phyloP scores from a whole-genome alignment of 495 filamentous ascomycete species.

The Penicillium arizonense region DNA sequence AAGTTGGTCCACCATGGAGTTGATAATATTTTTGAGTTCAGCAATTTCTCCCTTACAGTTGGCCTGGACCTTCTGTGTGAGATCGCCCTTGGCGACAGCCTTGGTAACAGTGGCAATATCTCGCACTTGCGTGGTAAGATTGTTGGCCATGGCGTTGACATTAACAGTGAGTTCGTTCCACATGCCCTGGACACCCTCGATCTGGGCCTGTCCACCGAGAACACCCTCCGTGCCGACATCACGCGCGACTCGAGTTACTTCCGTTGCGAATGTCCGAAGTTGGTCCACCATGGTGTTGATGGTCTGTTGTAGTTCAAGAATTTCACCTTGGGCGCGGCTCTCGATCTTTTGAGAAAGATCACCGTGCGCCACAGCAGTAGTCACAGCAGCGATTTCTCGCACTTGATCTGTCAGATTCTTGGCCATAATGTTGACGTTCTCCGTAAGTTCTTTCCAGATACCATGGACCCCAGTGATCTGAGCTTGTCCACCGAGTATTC shows the following conservation, averaged over 20 bases:
- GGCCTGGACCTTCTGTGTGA: slow-evolving; percentile 95
- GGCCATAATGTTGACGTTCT: slow-evolving; percentile 99
- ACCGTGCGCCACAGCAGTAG: slow-evolving; percentile 93
- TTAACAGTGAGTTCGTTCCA: slow-evolving; percentile 99
- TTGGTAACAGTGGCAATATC: slow-evolving; percentile 99
- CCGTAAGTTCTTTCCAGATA: slow-evolving; percentile 96
- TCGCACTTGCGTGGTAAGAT: slow-evolving; percentile 94
- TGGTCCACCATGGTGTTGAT: slow-evolving; percentile 99
- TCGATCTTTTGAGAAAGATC: slow-evolving; percentile 96
- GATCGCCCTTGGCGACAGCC: slow-evolving; percentile 91
- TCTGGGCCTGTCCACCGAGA: slow-evolving; percentile 93
- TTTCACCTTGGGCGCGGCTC: slow-evolving; percentile 91
- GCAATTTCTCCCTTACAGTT: slow-evolving; percentile 96
- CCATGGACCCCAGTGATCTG: slow-evolving; percentile 93
- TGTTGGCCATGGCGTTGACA: slow-evolving; percentile 98
- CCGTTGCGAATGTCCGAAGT: slow-evolving; percentile 91
- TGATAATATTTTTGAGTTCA: slow-evolving; percentile 95
- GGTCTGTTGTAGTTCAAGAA: slow-evolving; percentile 92
- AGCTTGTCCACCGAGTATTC: slow-evolving; percentile 94
- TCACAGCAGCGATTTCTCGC: slow-evolving; percentile 95
- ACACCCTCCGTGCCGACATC: slow-evolving; percentile 98
- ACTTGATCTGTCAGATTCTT: slow-evolving; percentile 82
- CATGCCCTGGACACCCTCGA: slow-evolving; percentile 79
- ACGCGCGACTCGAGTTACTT: slow-evolving; percentile 93
- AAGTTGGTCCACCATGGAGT: slow-evolving; percentile 97